Conservation (phyloP, 2,329 filamentous ascomycete species). For the Calonectria pseudoreteaudii region DNA sequence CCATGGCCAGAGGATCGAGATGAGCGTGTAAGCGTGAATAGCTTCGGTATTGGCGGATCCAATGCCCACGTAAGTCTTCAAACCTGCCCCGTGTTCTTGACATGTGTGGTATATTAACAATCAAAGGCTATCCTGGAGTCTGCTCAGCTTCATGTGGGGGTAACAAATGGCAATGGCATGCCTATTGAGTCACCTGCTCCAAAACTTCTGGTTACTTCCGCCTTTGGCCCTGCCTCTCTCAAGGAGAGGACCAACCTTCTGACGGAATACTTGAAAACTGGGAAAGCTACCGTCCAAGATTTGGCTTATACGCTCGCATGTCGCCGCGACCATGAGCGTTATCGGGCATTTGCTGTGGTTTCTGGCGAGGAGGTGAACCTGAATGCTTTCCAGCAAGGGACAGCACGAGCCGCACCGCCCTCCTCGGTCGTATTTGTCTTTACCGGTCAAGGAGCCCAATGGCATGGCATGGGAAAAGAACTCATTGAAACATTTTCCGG, state of each 20-base stretch:
- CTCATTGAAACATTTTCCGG: conserved; percentile 29
- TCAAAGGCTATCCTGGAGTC: neutral
- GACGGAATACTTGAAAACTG: neutral
- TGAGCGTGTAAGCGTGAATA: conserved; percentile 37
- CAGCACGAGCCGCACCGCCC: neutral
- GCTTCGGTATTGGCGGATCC: conserved; percentile 43
- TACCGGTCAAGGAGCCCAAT: conserved; percentile 50
- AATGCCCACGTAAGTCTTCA: conserved; percentile 35
- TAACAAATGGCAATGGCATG: neutral
- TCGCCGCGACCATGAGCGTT: neutral
- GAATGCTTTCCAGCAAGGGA: neutral
- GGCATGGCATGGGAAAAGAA: conserved; percentile 44
- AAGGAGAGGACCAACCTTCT: neutral
- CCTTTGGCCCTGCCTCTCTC: neutral
- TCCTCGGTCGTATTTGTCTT: conserved; percentile 36
- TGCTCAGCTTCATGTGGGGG: neutral
- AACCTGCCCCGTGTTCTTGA: neutral
- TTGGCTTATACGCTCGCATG: neutral
- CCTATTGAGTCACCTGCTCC: neutral
- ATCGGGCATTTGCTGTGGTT: neutral
- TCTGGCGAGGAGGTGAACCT: neutral
- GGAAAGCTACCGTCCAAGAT: neutral
- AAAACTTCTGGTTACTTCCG: neutral
- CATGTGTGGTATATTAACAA: neutral
- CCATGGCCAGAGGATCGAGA: conserved; percentile 16